These are phyloP conservation scores for Catunica adiposa DNA, from an alignment of 2,329 filamentous ascomycete species.

Conservation along the genomic window DNA sequence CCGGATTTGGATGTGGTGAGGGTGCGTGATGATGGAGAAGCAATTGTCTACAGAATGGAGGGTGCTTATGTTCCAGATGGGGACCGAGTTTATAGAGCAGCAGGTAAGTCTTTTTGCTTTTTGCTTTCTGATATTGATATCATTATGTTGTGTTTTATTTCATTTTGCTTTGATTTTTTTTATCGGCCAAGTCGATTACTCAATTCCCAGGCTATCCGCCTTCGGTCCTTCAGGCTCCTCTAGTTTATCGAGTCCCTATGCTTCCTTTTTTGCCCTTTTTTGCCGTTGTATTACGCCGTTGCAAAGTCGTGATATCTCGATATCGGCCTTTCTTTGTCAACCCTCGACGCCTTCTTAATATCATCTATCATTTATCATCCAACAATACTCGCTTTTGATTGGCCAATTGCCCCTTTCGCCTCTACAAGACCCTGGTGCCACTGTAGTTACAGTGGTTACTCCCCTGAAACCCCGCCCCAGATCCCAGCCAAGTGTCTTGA, in stretches of 20 bases:
- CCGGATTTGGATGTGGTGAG: constrained; percentile 7
- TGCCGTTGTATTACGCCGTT: no score
- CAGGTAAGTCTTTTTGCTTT: constrained; percentile 7
- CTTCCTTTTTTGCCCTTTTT: no score
- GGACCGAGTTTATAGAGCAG: constrained; percentile 10
- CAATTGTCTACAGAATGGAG: constrained; percentile 4
- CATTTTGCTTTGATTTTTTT: neutral
- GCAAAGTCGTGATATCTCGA: no score
- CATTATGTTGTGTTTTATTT: neutral
- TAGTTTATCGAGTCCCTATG: no score
- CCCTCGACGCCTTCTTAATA: neutral
- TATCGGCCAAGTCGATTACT: no score
- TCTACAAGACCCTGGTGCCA: neutral
- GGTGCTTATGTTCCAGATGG: neutral
- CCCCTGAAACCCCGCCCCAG: neutral
- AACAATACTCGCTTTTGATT: neutral
- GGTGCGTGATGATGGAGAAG: constrained; percentile 1
- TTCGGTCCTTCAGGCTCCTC: no score
- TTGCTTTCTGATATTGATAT: neutral
- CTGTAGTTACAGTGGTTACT: neutral
- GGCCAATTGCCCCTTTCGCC: neutral
- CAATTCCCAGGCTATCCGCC: no score
- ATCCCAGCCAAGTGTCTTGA: neutral
- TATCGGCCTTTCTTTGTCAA: neutral
- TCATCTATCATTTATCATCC: neutral